A percentile compares a stretch with the other conserved stretches of the same genome.
Conservation (phyloP, 108 stramenopile genomes). For the Nitzschia sp. region DNA sequence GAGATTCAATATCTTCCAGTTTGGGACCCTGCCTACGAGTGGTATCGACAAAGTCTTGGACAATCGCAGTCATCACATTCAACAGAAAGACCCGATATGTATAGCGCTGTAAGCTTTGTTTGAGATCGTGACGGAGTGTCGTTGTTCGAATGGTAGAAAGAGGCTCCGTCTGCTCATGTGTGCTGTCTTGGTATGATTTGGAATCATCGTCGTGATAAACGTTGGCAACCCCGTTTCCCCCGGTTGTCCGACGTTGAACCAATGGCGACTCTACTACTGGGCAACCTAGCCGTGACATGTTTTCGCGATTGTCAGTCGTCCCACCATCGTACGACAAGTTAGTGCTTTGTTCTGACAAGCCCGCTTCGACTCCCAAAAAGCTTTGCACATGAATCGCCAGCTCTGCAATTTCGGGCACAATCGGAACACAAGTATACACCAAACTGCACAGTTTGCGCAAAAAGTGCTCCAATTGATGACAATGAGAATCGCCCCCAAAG, state of each 20-base stretch:
- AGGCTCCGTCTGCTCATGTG: background rate
- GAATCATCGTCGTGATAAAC: background rate
- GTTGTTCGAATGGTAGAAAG: slow-evolving; percentile 24
- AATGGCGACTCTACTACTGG: too few species aligned
- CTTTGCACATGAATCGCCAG: slow-evolving; percentile 81
- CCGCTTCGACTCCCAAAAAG: slow-evolving; percentile 65
- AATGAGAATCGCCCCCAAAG: slow-evolving; percentile 20
- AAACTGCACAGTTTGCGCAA: slow-evolving; percentile 55
- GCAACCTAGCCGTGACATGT: background rate
- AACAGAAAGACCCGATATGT: slow-evolving; percentile 77
- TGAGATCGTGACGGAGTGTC: slow-evolving; percentile 53
- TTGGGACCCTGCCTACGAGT: slow-evolving; percentile 44
- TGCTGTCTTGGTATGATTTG: background rate
- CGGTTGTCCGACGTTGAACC: too few species aligned
- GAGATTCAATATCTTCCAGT: slow-evolving; percentile 47
- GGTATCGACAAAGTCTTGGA: slow-evolving; percentile 65
- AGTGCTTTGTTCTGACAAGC: slow-evolving; percentile 8
- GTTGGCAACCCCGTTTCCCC: background rate
- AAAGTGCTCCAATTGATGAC: slow-evolving; percentile 69
- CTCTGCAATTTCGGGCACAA: slow-evolving; percentile 67
- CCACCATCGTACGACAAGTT: background rate
- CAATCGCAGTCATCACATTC: slow-evolving; percentile 58
- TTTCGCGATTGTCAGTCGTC: background rate
- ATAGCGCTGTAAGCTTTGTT: slow-evolving; percentile 75
- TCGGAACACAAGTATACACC: slow-evolving; percentile 54